These are phyloP conservation scores for Plasmodium inui DNA, from an alignment of 169 alveolate species.

Conservation along the genomic window DNA sequence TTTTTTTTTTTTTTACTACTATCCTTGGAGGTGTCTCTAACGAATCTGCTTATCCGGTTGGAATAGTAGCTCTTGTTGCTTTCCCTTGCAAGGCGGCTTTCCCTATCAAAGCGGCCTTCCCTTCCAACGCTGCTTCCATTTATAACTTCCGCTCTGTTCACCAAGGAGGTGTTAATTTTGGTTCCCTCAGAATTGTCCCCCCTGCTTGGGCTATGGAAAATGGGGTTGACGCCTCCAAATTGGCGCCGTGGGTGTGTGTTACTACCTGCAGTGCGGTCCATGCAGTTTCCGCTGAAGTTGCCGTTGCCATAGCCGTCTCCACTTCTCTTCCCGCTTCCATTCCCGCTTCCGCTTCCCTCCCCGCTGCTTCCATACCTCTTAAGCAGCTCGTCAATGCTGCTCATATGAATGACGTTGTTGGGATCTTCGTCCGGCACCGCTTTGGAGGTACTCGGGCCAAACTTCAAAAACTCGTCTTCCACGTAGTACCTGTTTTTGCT, in stretches of 20 bases:
- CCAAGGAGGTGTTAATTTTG: neutral
- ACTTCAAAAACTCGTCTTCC: constrained; percentile 23
- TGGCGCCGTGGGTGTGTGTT: neutral
- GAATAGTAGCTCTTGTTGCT: constrained; percentile 1
- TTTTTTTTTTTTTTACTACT: constrained; percentile 50
- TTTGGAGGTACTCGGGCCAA: neutral
- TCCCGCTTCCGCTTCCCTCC: neutral
- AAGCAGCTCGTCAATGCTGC: constrained; percentile 16
- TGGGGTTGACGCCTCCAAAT: neutral
- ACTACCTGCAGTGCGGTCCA: neutral
- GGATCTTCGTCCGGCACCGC: neutral
- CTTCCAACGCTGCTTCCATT: neutral
- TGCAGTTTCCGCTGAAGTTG: too few species aligned
- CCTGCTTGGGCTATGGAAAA: neutral
- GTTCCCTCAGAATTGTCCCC: neutral
- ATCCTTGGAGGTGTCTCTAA: neutral
- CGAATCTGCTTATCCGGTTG: constrained; percentile 11
- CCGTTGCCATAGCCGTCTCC: too few species aligned
- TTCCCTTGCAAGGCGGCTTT: neutral
- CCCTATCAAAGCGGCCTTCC: too few species aligned
- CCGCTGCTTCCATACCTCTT: neutral
- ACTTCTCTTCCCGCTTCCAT: neutral
- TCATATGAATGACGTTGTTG: neutral
- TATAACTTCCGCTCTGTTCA: neutral
- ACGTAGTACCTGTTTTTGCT: neutral